Base-by-base conservation (phyloP, 768 basidiomycete species). In the Naganishia vishniacii region DNA sequence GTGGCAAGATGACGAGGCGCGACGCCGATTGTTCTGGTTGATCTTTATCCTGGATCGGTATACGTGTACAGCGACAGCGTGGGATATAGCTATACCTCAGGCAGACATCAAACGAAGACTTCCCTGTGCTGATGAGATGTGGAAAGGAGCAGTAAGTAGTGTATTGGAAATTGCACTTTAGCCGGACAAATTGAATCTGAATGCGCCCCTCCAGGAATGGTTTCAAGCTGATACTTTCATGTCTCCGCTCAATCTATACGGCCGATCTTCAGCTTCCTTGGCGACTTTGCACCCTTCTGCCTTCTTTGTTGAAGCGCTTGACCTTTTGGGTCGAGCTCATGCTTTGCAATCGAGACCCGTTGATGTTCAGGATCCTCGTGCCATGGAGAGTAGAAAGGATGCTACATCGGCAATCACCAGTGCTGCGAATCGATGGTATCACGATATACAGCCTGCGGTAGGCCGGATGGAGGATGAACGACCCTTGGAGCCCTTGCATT, bases 11-110 rank as follows among this genome's bases (percentile, higher is more conserved):
- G 74, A 76, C 28, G 77, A 78, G 64, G 70, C 64, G 37, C 62
- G 76, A 41, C 61, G 77, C 41, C 48, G 77, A 18, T 56, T 78
- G 59, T 76, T 77, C 47, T 78, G 77, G 77, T 59, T 76, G 28
- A 73, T 77, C 61, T 78, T 72, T 59, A 66, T 69, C 18, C 65
- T 78, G 49, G 77, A 78, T 63, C 68, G 76, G 48, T 77, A 77
- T 66, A 75, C 76, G 3, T 74, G 73, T 47, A 73, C 75, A 6
- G 69, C 72, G 2, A 78, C 77, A 0, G 77, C 76, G 0, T 76
- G 74, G 71, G 75, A 74, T 13, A 75, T 75, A 58, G 73, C 75
- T 1, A 68, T 77, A 20, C 67, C 67, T 2, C 70, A 73, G 34
- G 68, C 62, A 15, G 74, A 77, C 26, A 72, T 78, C 61, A 69